A percentile compares a stretch with the other conserved stretches of the same genome.
These are phyloP conservation scores for Grosmannia clavigera DNA, from an alignment of 2,329 filamentous ascomycete genomes.

Conservation along the genomic window DNA sequence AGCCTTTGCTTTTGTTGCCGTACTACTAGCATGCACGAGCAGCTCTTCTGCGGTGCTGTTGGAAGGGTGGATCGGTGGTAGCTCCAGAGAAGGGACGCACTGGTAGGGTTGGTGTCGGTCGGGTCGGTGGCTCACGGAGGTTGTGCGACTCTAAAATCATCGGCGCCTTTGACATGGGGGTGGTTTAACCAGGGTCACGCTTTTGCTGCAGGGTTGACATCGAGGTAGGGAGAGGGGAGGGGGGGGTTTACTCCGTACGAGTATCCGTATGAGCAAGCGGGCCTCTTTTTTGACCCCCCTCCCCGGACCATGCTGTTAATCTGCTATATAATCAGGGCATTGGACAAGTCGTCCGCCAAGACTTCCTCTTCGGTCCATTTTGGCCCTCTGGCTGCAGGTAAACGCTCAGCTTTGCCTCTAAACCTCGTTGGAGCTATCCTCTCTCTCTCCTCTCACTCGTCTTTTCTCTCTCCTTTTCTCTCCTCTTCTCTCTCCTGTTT, in stretches of 20 bases:
- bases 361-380: too few species aligned
- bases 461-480: too few species aligned
- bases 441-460: too few species aligned
- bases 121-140: conserved; percentile 30
- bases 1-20: neutral
- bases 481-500: too few species aligned
- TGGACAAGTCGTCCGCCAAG: neutral
- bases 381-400: too few species aligned
- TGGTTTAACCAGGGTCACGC: neutral
- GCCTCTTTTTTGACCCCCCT: neutral
- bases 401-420: conserved; percentile 14
- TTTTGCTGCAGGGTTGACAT: conserved; percentile 23
- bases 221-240: conserved; percentile 2
- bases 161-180: conserved; percentile 30
- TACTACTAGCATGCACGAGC: neutral
- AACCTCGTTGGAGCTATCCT: too few species aligned
- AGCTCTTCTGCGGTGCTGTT: too few species aligned
- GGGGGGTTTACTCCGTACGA: neutral
- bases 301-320: neutral
- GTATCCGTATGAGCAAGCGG: neutral
- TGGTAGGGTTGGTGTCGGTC: conserved; percentile 23
- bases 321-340: neutral
- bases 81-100: conserved; percentile 10
- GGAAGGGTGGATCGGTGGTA: conserved; percentile 9
- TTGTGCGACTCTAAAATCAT: conserved; percentile 37